phyloP scores from a whole-genome alignment of 108 stramenopile genomes.

The Pelagomonas calceolata region DNA sequence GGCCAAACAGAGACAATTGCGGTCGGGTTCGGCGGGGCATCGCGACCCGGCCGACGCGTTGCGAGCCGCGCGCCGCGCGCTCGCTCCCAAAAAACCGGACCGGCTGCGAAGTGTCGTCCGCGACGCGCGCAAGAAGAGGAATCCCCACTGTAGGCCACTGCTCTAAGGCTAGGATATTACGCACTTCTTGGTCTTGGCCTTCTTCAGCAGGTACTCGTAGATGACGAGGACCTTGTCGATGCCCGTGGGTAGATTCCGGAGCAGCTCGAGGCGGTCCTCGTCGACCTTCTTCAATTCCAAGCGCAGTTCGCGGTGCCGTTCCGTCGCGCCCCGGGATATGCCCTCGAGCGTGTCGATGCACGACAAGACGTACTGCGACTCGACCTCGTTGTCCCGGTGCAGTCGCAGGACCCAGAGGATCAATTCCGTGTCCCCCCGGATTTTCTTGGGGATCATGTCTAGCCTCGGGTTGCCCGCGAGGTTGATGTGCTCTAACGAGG shows the following conservation, averaged over 20 bases:
- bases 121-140: too few species aligned
- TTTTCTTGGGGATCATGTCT: conserved; percentile 11
- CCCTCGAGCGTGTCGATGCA: not conserved
- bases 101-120: too few species aligned
- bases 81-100: too few species aligned
- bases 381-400: not conserved
- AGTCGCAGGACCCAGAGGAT: not conserved
- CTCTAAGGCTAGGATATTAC: not conserved
- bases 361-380: not conserved
- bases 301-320: not conserved
- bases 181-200: not conserved
- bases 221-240: not conserved
- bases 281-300: not conserved
- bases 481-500: not conserved
- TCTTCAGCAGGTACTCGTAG: not conserved
- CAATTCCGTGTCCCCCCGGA: conserved; percentile 6
- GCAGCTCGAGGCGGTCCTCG: not conserved
- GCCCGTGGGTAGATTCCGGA: not conserved
- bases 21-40: too few species aligned
- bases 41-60: too few species aligned
- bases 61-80: too few species aligned
- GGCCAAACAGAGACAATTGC: too few species aligned
- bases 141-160: too few species aligned
- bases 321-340: not conserved
- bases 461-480: conserved; percentile 3